A percentile compares a stretch with the other conserved stretches of the same genome.
Conservation (phyloP, 2,329 filamentous ascomycete species). For the Cladorrhinum sp. region DNA sequence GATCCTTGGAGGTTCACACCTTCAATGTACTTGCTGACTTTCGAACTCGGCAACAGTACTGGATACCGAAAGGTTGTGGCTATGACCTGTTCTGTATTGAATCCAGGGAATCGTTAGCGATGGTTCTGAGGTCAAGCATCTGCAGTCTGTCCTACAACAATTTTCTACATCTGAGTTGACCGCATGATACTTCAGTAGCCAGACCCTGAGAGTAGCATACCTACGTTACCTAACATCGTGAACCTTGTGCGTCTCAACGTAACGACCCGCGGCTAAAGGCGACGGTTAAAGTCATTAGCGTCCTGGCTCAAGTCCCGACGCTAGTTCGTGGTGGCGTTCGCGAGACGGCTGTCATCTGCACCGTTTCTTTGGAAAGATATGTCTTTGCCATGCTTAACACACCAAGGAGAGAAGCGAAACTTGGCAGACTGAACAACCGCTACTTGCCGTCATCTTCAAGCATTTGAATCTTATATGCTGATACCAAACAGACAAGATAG, state of each 20-base stretch:
- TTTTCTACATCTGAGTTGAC: neutral
- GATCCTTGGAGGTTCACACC: neutral
- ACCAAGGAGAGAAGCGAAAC: neutral
- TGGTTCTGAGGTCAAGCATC: constrained; percentile 1
- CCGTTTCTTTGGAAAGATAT: constrained; percentile 1
- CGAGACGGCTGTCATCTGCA: neutral
- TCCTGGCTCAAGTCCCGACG: constrained; percentile 18
- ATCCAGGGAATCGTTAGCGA: neutral
- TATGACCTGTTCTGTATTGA: neutral
- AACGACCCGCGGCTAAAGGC: constrained; percentile 13
- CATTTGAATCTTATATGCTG: no score
- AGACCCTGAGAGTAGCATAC: neutral
- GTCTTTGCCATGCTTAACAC: neutral
- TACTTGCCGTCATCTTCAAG: neutral
- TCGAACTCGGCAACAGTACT: neutral
- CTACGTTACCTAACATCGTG: constrained; percentile 4
- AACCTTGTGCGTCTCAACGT: neutral
- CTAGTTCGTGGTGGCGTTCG: constrained; percentile 6
- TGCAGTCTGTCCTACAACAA: neutral
- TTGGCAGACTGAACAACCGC: neutral
- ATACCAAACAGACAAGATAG: no score
- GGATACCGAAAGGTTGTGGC: neutral
- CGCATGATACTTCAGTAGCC: neutral
- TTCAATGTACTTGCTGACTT: neutral
- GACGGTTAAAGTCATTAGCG: constrained; percentile 14